Evolutionary conservation across 164 flowering plant species (phyloP).

Genomic region (Euptelea pleiosperma): DNA sequence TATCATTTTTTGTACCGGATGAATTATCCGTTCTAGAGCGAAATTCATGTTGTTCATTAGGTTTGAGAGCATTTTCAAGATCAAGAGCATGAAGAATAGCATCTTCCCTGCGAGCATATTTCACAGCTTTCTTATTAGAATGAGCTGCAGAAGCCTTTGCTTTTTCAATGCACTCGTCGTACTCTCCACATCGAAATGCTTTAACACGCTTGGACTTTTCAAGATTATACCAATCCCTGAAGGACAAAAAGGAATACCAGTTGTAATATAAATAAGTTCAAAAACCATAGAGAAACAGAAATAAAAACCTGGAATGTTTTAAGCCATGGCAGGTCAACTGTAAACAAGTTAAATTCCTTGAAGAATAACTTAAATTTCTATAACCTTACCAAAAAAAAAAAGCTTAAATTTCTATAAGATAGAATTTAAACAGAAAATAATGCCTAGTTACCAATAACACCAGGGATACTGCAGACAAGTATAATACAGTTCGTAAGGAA

Average conservation of each 20-base stretch:
- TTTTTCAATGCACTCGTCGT: constrained; percentile 71
- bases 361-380: too few species aligned
- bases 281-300: not conserved
- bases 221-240: constrained; percentile 94
- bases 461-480: too few species aligned
- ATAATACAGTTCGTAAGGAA: too few species aligned
- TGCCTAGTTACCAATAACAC: too few species aligned
- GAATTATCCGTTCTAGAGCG: constrained; percentile 20
- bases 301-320: not conserved
- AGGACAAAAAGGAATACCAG: constrained; percentile 7
- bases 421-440: too few species aligned
- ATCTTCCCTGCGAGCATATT: constrained; percentile 84
- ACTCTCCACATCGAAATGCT: constrained; percentile 92
- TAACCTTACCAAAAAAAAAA: too few species aligned
- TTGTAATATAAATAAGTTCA: not conserved
- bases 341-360: too few species aligned
- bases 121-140: constrained; percentile 54
- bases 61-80: constrained; percentile 48
- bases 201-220: constrained; percentile 86
- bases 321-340: too few species aligned
- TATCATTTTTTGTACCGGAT: constrained; percentile 19
- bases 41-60: constrained; percentile 31
- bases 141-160: constrained; percentile 62
- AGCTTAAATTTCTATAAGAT: too few species aligned
- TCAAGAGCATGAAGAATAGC: constrained; percentile 91